These are phyloP conservation scores for Neurospora sp. DNA, from an alignment of 495 filamentous ascomycete species.

Conservation along the genomic window DNA sequence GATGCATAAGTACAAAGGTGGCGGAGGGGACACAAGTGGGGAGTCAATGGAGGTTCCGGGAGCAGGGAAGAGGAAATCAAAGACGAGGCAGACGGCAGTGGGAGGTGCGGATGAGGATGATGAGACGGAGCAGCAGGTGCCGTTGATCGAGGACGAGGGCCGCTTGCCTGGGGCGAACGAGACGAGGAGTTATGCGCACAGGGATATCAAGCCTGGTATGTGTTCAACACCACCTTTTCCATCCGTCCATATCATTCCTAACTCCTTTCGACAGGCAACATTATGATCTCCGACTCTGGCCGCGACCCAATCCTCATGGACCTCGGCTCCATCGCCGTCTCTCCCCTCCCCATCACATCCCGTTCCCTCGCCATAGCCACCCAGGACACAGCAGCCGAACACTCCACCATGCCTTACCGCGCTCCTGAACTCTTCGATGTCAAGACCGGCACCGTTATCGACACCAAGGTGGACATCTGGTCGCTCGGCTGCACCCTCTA, in stretches of 20 bases:
- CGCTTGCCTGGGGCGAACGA: constrained; percentile 57
- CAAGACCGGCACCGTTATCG: constrained; percentile 82
- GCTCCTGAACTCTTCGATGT: constrained; percentile 97
- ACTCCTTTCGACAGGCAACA: constrained; percentile 54
- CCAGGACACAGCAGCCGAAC: constrained; percentile 89
- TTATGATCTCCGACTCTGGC: constrained; percentile 89
- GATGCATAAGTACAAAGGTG: constrained; percentile 77
- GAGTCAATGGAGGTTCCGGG: constrained; percentile 40
- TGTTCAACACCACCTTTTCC: neutral
- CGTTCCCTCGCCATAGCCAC: constrained; percentile 82
- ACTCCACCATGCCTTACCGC: constrained; percentile 96
- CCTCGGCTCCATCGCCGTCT: constrained; percentile 80
- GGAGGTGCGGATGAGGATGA: constrained; percentile 48
- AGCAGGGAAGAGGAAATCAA: constrained; percentile 39
- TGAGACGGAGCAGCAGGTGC: constrained; percentile 63
- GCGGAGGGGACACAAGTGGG: constrained; percentile 21
- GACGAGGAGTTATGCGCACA: constrained; percentile 79
- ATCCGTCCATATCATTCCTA: constrained; percentile 2
- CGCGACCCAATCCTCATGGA: constrained; percentile 94
- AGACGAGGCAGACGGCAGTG: constrained; percentile 40
- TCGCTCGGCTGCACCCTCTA: constrained; percentile 92
- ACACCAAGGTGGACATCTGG: constrained; percentile 98
- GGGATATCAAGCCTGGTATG: constrained; percentile 93
- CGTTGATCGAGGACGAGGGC: constrained; percentile 78
- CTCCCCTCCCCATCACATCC: constrained; percentile 85